Evolutionary conservation across 768 basidiomycete genomes (phyloP).

Genomic region (Kondoa malvinella): DNA sequence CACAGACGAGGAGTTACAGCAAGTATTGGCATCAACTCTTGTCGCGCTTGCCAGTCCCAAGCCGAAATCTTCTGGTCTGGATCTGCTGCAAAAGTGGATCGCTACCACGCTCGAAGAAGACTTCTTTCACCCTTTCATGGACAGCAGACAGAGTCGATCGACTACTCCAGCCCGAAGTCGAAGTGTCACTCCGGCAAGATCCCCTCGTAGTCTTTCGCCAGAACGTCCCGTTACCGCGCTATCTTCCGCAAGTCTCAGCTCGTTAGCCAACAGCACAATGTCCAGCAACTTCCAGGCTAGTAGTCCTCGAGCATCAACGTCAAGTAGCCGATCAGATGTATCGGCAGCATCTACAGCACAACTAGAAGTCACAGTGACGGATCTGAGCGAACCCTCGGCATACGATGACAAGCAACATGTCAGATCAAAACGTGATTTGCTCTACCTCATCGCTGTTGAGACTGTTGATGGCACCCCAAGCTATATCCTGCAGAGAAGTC

Average conservation of each 20-base stretch:
- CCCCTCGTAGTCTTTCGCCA: neutral
- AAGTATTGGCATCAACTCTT: neutral
- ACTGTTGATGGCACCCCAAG: constrained; percentile 11
- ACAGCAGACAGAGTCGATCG: neutral
- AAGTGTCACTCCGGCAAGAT: neutral
- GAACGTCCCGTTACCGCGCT: neutral
- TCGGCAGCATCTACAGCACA: neutral
- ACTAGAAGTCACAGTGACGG: constrained; percentile 13
- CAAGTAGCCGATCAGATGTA: neutral
- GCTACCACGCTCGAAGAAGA: neutral
- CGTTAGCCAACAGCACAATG: neutral
- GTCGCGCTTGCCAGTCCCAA: neutral
- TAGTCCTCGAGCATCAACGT: neutral
- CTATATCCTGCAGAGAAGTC: constrained; percentile 11
- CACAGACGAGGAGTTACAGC: neutral
- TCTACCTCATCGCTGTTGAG: constrained; percentile 18
- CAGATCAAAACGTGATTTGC: constrained; percentile 16
- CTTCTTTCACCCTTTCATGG: constrained; percentile 3
- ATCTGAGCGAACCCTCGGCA: constrained; percentile 17
- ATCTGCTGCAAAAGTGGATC: neutral
- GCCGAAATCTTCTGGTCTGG: neutral
- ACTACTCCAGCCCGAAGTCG: neutral
- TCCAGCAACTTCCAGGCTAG: neutral
- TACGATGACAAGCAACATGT: constrained; percentile 14
- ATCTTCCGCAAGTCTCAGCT: neutral